Conservation (phyloP, 2,329 filamentous ascomycete genomes). For the Dothistroma septosporum region DNA sequence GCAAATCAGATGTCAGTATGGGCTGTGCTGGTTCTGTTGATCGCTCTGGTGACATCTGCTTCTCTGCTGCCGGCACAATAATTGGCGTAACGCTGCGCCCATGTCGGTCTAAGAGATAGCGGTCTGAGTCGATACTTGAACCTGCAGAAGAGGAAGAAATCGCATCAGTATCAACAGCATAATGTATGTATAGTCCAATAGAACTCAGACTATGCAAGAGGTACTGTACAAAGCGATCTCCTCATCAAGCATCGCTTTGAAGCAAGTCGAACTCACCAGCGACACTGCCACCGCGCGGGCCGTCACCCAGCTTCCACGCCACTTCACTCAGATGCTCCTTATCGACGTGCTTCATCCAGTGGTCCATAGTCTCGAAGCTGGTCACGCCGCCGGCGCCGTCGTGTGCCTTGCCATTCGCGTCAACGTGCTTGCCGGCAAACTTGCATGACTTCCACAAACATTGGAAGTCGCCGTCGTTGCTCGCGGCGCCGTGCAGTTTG, state of each 20-base stretch:
- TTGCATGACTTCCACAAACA: conserved; percentile 48
- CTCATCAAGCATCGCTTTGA: conserved; percentile 2
- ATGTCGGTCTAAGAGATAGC: conserved; percentile 46
- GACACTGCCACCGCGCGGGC: conserved; percentile 48
- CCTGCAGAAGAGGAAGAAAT: conserved; percentile 25
- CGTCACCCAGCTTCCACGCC: conserved; percentile 58
- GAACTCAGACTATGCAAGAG: background rate
- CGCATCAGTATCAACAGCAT: conserved; percentile 1
- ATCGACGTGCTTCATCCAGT: conserved; percentile 52
- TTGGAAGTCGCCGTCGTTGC: conserved; percentile 35
- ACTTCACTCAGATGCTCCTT: conserved; percentile 50
- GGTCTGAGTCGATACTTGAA: conserved; percentile 37
- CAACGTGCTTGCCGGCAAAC: conserved; percentile 17
- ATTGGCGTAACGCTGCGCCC: conserved; percentile 48
- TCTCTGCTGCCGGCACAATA: conserved; percentile 21
- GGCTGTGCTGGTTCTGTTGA: background rate
- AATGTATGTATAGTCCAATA: background rate
- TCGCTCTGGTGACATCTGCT: conserved; percentile 5
- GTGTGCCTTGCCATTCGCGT: conserved; percentile 22
- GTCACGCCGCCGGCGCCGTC: conserved; percentile 23
- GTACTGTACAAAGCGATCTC: background rate
- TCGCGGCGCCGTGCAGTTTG: conserved; percentile 50
- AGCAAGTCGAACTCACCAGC: conserved; percentile 49
- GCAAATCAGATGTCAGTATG: background rate
- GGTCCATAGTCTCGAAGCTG: conserved; percentile 37